Percentiles rank a stretch among this genome's conserved stretches.
These are phyloP conservation scores for Trichoderma virens DNA, from an alignment of 495 filamentous ascomycete species.

Conservation along the genomic window DNA sequence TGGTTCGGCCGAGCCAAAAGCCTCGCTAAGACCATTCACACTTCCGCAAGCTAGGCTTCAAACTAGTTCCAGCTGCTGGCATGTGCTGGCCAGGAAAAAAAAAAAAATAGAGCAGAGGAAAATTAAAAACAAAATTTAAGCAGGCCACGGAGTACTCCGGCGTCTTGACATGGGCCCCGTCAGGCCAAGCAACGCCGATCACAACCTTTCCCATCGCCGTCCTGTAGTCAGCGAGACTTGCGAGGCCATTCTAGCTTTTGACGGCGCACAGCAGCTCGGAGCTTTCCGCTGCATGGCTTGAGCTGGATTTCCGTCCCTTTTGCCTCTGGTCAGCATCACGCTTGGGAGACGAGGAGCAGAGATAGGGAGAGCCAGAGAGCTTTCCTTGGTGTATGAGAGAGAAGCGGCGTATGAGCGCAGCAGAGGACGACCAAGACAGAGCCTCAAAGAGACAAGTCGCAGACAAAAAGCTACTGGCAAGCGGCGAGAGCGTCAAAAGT, in stretches of 20 bases:
- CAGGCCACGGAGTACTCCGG: not conserved
- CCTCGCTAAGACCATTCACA: not conserved
- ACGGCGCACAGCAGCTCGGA: too few relatives aligned
- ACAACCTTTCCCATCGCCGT: not conserved
- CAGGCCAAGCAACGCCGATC: not conserved
- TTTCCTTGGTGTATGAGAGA: too few relatives aligned
- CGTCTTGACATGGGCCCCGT: not conserved
- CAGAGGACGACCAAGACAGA: too few relatives aligned
- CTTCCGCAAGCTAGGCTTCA: not conserved
- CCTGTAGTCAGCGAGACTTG: not conserved
- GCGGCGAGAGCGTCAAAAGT: not conserved
- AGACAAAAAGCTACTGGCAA: not conserved
- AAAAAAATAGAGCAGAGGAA: not conserved
- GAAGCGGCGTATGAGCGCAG: too few relatives aligned
- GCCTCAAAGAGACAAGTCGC: not conserved
- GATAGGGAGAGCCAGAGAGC: too few relatives aligned
- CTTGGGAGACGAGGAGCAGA: too few relatives aligned
- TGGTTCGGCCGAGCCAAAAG: not conserved
- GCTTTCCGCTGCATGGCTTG: too few relatives aligned
- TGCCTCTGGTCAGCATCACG: too few relatives aligned
- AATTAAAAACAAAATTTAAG: not conserved
- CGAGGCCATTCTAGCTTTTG: too few relatives aligned
- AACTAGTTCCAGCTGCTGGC: not conserved
- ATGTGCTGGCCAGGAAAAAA: not conserved
- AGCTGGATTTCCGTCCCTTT: too few relatives aligned